Evolutionary conservation across 2,329 filamentous ascomycete species (phyloP).

Genomic region (Exophiala dermatitidis): DNA sequence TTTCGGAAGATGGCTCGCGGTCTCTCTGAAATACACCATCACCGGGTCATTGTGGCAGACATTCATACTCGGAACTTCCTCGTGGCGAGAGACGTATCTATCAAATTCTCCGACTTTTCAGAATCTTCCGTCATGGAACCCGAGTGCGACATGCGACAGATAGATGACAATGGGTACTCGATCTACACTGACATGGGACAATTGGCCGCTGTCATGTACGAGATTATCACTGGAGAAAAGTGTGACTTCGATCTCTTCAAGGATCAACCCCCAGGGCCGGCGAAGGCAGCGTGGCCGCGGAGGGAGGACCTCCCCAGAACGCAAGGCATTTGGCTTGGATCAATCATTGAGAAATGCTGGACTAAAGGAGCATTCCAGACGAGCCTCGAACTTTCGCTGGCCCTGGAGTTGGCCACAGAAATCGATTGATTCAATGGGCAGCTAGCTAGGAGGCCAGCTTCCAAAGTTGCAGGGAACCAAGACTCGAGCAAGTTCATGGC

Average conservation of each 20-base stretch:
- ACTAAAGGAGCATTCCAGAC: no score
- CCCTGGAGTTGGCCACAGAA: no score
- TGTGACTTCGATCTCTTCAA: constrained; percentile 28
- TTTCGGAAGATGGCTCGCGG: constrained; percentile 10
- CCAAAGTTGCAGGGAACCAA: no score
- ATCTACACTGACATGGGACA: constrained; percentile 30
- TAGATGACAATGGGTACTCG: constrained; percentile 28
- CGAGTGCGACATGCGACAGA: constrained; percentile 26
- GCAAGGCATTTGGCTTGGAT: constrained; percentile 27
- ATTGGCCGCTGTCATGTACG: constrained; percentile 31
- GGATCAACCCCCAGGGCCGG: constrained; percentile 13
- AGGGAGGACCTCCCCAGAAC: constrained; percentile 27
- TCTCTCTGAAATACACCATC: not conserved
- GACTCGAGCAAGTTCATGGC: no score
- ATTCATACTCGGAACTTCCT: constrained; percentile 17
- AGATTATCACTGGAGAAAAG: constrained; percentile 24
- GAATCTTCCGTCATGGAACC: constrained; percentile 27
- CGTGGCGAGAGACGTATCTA: constrained; percentile 22
- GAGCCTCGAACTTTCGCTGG: no score
- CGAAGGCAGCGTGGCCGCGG: constrained; percentile 23
- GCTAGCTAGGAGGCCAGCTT: no score
- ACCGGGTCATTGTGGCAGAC: constrained; percentile 18
- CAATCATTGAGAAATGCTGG: constrained; percentile 30
- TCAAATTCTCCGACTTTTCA: constrained; percentile 31
- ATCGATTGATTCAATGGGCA: no score